Percentiles rank a stretch among this genome's conserved stretches.
These are phyloP conservation scores for Venturiaceae sp. DNA, from an alignment of 2,329 filamentous ascomycete species.

Conservation along the genomic window DNA sequence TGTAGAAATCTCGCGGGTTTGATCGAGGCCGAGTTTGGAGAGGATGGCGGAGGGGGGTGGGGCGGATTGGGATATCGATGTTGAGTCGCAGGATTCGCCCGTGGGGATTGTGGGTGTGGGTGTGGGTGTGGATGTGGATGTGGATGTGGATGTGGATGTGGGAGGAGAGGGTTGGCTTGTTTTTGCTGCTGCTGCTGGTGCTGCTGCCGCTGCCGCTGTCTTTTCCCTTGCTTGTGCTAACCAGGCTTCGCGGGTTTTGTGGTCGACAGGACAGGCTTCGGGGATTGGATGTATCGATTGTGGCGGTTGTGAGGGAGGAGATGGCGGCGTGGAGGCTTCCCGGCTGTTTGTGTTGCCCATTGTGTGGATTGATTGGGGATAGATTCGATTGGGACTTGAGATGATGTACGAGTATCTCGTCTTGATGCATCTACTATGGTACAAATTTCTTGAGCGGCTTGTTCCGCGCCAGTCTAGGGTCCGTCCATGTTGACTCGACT, in stretches of 20 bases:
- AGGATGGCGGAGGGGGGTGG: slow-evolving; percentile 18
- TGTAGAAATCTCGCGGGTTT: slow-evolving; percentile 64
- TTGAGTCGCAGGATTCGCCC: slow-evolving; percentile 11
- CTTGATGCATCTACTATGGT: too few relatives aligned
- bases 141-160: slow-evolving; percentile 7
- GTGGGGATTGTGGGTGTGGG: slow-evolving; percentile 22
- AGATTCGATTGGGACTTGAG: neutral
- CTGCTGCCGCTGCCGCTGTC: slow-evolving; percentile 17
- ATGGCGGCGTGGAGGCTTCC: neutral
- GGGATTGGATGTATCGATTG: slow-evolving; percentile 10
- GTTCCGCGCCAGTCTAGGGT: too few relatives aligned
- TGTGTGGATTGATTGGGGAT: neutral
- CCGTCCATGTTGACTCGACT: too few relatives aligned
- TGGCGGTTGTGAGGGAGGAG: neutral
- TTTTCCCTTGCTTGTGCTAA: slow-evolving; percentile 55
- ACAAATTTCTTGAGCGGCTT: too few relatives aligned
- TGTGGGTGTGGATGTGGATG: slow-evolving; percentile 17
- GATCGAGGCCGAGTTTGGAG: slow-evolving; percentile 39
- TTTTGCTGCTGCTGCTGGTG: too few relatives aligned
- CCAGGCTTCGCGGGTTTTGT: slow-evolving; percentile 82
- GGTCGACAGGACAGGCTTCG: slow-evolving; percentile 74
- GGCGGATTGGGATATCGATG: slow-evolving; percentile 10
- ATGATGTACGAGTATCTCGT: too few relatives aligned
- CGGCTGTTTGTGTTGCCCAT: neutral
- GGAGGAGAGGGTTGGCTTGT: slow-evolving; percentile 1